Conservation (phyloP, 1,284 basidiomycete genomes). For the Nidula niveotomentosa region DNA sequence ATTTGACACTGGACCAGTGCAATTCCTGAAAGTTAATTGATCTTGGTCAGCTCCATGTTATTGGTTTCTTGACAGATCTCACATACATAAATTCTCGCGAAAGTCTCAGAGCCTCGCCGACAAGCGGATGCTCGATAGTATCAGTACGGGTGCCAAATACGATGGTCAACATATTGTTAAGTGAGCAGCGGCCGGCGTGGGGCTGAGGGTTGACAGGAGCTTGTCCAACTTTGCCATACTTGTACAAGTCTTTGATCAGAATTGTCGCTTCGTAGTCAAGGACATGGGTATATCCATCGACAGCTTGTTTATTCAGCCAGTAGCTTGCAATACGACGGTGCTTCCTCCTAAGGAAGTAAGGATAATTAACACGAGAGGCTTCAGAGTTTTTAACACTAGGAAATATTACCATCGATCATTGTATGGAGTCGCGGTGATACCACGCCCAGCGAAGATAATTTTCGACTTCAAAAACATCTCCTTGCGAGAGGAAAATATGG, state of each 20-base stretch:
- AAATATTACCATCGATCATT: constrained; percentile 33
- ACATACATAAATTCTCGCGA: constrained; percentile 37
- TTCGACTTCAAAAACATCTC: constrained; percentile 34
- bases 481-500: constrained; percentile 34
- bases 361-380: neutral
- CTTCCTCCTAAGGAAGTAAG: constrained; percentile 28
- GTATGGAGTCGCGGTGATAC: constrained; percentile 38
- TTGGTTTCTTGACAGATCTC: too few relatives aligned
- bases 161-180: constrained; percentile 39
- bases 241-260: constrained; percentile 30
- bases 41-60: too few relatives aligned
- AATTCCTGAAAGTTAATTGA: constrained; percentile 22
- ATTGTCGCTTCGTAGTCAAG: constrained; percentile 35
- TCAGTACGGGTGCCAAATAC: constrained; percentile 35
- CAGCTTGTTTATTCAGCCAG: constrained; percentile 29
- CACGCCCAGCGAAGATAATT: constrained; percentile 31
- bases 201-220: constrained; percentile 30
- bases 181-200: constrained; percentile 29
- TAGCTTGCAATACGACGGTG: constrained; percentile 35
- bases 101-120: constrained; percentile 25
- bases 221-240: constrained; percentile 21
- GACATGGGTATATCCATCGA: constrained; percentile 29
- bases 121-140: constrained; percentile 27
- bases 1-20: constrained; percentile 39
- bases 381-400: neutral